These are phyloP conservation scores for Cardiospermum halicacabum DNA, from an alignment of 345 rosid species.

Conservation along the genomic window DNA sequence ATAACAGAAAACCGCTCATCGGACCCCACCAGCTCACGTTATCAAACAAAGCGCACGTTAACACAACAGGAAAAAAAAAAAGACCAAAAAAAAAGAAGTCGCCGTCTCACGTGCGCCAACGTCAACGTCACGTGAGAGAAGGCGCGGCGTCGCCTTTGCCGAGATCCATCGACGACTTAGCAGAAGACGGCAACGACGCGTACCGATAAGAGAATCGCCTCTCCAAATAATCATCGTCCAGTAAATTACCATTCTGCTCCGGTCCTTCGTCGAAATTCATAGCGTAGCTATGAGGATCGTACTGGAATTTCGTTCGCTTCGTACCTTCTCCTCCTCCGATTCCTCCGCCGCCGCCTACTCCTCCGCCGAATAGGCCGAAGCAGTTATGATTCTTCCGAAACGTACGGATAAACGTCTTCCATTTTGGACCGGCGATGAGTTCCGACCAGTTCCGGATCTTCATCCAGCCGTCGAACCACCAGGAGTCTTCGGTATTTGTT, in stretches of 20 bases:
- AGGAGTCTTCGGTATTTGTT: slow-evolving; percentile 13
- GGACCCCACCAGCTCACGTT: too few species aligned
- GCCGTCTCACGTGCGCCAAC: too few species aligned
- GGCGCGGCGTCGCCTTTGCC: slow-evolving; percentile 25
- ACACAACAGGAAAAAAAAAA: too few species aligned
- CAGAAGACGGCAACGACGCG: slow-evolving; percentile 40
- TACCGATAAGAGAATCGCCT: slow-evolving; percentile 50
- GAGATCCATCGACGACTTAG: slow-evolving; percentile 37
- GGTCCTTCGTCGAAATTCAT: slow-evolving; percentile 79
- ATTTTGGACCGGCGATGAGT: slow-evolving; percentile 39
- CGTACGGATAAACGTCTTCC: slow-evolving; percentile 50
- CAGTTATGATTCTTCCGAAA: slow-evolving; percentile 20
- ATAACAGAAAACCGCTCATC: too few species aligned
- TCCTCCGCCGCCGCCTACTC: slow-evolving; percentile 15
- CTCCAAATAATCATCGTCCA: slow-evolving; percentile 27
- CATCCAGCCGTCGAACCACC: slow-evolving; percentile 45
- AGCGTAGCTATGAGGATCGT: slow-evolving; percentile 80
- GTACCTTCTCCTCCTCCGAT: slow-evolving; percentile 12
- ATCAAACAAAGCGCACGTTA: background rate
- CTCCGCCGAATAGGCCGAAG: slow-evolving; percentile 27
- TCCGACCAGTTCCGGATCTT: slow-evolving; percentile 51
- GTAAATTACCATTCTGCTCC: slow-evolving; percentile 20
- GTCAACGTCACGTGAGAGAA: slow-evolving; percentile 7
- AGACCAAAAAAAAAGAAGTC: too few species aligned
- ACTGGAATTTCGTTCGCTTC: slow-evolving; percentile 42